Evolutionary conservation across 1,284 basidiomycete genomes (phyloP).

Genomic region (Sanguinoderma infundibulare): DNA sequence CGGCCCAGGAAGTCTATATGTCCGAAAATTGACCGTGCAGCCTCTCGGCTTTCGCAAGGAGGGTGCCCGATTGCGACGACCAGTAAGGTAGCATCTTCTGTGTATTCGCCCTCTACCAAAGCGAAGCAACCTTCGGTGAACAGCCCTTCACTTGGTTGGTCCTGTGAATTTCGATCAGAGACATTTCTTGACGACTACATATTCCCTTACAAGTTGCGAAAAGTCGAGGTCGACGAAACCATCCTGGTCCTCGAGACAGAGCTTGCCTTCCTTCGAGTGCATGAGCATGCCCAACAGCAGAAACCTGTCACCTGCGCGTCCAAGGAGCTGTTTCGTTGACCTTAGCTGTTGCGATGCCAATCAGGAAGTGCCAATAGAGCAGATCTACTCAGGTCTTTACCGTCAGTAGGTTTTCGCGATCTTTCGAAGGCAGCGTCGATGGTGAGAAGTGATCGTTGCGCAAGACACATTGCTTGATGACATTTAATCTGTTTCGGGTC

Average conservation of each 20-base stretch:
- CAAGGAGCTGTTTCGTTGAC: slow-evolving; percentile 95
- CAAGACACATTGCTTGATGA: slow-evolving; percentile 89
- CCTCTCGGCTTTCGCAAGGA: slow-evolving; percentile 87
- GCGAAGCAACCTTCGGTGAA: slow-evolving; percentile 98
- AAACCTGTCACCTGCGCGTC: slow-evolving; percentile 90
- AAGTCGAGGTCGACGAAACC: slow-evolving; percentile 92
- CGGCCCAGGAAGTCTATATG: slow-evolving; percentile 95
- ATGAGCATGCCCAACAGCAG: slow-evolving; percentile 93
- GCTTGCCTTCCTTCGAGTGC: slow-evolving; percentile 86
- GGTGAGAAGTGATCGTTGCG: slow-evolving; percentile 97
- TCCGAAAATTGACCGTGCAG: slow-evolving; percentile 88
- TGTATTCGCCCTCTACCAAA: slow-evolving; percentile 96
- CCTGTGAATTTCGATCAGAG: slow-evolving; percentile 50
- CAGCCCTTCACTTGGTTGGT: slow-evolving; percentile 91
- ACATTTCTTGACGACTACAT: slow-evolving; percentile 5
- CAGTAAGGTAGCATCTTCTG: slow-evolving; percentile 85
- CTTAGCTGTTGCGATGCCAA: slow-evolving; percentile 63
- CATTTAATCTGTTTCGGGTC: slow-evolving; percentile 81
- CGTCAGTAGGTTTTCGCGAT: slow-evolving; percentile 85
- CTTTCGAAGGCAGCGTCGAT: slow-evolving; percentile 86
- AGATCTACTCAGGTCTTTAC: slow-evolving; percentile 46
- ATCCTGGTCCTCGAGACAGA: slow-evolving; percentile 94
- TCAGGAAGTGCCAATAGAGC: neutral
- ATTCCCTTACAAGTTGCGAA: slow-evolving; percentile 72
- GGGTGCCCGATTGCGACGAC: slow-evolving; percentile 97